Percentiles rank a stretch among this genome's conserved stretches.
phyloP scores from a whole-genome alignment of 345 rosid genomes.

The Pseudoturritis turrita region DNA sequence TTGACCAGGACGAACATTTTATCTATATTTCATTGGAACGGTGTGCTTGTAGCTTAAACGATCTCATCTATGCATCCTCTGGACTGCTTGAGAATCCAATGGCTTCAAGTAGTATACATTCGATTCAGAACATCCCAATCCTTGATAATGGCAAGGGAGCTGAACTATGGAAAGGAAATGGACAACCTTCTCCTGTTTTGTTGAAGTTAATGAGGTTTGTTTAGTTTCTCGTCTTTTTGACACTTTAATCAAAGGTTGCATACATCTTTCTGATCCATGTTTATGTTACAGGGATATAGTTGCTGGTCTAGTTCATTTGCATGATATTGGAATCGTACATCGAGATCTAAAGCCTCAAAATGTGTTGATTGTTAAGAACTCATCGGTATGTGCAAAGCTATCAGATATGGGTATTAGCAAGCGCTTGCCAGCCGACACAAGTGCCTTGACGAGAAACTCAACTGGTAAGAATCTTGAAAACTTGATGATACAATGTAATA shows the following conservation, averaged over 20 bases:
- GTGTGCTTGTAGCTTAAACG: conserved; percentile 63
- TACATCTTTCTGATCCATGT: conserved; percentile 13
- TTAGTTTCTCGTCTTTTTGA: not conserved
- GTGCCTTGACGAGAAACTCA: conserved; percentile 56
- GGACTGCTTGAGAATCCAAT: conserved; percentile 37
- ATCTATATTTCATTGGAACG: conserved; percentile 65
- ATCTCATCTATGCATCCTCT: conserved; percentile 43
- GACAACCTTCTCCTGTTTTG: conserved; percentile 51
- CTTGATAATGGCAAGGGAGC: conserved; percentile 36
- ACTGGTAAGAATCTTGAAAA: conserved; percentile 43
- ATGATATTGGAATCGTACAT: conserved; percentile 70
- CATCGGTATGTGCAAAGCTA: conserved; percentile 59
- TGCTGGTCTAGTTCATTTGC: conserved; percentile 68
- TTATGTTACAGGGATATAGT: conserved; percentile 53
- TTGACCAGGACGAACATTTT: conserved; percentile 64
- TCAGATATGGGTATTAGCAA: conserved; percentile 89
- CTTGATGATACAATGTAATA: not conserved
- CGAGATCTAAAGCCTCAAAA: conserved; percentile 82
- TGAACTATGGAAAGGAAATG: conserved; percentile 60
- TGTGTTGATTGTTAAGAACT: conserved; percentile 62
- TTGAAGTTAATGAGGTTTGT: conserved; percentile 65
- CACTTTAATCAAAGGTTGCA: not conserved
- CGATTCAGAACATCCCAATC: conserved; percentile 27
- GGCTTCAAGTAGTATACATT: conserved; percentile 24
- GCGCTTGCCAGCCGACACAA: conserved; percentile 51